Base-by-base conservation (phyloP, 164 flowering plant species). In the Vitis rupestris region DNA sequence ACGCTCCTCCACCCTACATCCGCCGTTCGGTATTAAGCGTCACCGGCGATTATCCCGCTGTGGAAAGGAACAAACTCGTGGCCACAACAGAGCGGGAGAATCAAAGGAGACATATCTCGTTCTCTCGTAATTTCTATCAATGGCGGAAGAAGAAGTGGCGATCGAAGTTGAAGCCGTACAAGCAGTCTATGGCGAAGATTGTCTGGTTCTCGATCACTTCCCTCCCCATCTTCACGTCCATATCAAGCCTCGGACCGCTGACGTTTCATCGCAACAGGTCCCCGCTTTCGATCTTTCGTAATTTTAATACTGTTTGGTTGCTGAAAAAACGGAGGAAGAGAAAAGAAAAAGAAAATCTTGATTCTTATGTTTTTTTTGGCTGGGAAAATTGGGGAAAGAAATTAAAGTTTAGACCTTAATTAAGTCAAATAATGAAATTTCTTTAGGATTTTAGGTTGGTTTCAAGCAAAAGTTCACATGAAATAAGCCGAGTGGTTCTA, bases 171-270 rank as follows among this genome's bases (percentile, higher is more conserved):
- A 91, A 75, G 96, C 97, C 30, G 84, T 85, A 19, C 75, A 83
- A 78, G 81, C 98, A 4, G 97, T 93, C 1, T 93, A 93, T 72
- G 90, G 86, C 23, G 84, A 82, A 51, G 97, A 91, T 70, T 90
- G 96, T 66, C 30, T 47, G 11, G 80, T 93, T 8, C 47, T 91
- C 47, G 72, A 77, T 10, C 70, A 67, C 3, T 84, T 77, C 71
- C 97, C 97, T 62, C 92, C 93, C 3, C 87, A 82, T 71, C 72
- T 93, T 59, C 85, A 78, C 15, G 65, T 90, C 55, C 88, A 82
- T 69, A 73, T 88, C 68, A 91, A 81, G 73, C 98, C 98, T 55
- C 87, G 94, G 44, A 91, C 98, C 4, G 97, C 97, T 59, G 96
- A 93, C 8, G 80, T 87, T 70, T 76, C 86, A 1, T 90, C 97